Evolutionary conservation across 441 rosid genomes (phyloP).

Genomic region (Isatis lusitanica): DNA sequence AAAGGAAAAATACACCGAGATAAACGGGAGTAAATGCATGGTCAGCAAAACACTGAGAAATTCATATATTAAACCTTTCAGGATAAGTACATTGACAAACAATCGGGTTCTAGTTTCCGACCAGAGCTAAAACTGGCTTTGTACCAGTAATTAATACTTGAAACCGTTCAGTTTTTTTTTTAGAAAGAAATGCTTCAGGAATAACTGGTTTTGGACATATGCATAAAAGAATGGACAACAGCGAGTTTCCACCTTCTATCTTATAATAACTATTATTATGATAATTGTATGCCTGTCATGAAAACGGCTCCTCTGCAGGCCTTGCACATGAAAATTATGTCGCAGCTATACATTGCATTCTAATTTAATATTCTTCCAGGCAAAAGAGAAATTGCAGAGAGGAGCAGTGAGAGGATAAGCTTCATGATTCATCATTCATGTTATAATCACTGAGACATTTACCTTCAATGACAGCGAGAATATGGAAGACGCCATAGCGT

Average conservation of each 20-base stretch:
- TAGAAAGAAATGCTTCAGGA: not conserved
- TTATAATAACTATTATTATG: not conserved
- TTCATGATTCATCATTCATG: conserved; percentile 13
- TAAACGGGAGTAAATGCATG: not conserved
- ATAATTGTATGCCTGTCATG: not conserved
- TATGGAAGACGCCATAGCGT: conserved; percentile 62
- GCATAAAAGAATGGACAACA: not conserved
- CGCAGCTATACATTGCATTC: conserved; percentile 1
- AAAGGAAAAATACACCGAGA: not conserved
- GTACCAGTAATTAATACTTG: not conserved
- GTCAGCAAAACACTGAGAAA: not conserved
- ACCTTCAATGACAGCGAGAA: conserved; percentile 55
- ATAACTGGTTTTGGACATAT: not conserved
- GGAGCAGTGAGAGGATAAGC: conserved; percentile 7
- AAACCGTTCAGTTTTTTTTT: not conserved
- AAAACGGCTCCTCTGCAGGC: not conserved
- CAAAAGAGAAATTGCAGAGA: not conserved
- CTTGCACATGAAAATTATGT: not conserved
- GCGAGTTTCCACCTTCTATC: not conserved
- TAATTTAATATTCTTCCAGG: not conserved
- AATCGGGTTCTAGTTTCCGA: conserved; percentile 8
- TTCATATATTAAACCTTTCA: not conserved
- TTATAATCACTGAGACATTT: conserved; percentile 21
- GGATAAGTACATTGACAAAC: not conserved
- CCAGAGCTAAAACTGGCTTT: not conserved